Evolutionary conservation across 106 monocot genomes (phyloP).

Genomic region (Dioscorea alata): DNA sequence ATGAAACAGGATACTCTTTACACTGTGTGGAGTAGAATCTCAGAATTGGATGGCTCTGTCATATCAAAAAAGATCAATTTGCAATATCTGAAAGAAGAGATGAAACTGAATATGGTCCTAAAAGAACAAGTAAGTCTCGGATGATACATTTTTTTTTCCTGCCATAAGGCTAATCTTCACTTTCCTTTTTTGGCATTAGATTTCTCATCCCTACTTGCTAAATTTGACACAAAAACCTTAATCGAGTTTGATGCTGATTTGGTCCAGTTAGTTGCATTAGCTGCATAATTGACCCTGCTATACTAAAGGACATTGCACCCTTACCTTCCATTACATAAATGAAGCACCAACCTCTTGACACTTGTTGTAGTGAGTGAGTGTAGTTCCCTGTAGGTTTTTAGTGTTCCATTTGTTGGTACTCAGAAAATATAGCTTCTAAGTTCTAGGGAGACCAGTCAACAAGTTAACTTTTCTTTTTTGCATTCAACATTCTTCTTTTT

Average conservation of each 20-base stretch:
- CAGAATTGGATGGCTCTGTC: constrained; percentile 49
- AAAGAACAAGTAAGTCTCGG: constrained; percentile 63
- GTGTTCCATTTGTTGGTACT: not conserved
- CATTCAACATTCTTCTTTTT: not conserved
- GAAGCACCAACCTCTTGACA: too few relatives aligned
- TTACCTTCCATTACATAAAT: not conserved
- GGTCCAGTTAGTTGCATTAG: not conserved
- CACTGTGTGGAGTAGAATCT: constrained; percentile 44
- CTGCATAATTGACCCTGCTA: not conserved
- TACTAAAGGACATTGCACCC: not conserved
- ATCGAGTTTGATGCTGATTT: not conserved
- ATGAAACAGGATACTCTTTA: constrained; percentile 52
- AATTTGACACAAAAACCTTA: not conserved
- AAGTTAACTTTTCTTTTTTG: not conserved
- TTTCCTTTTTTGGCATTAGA: not conserved
- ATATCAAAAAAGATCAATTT: constrained; percentile 41
- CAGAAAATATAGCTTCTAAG: not conserved
- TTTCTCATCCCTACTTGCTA: not conserved
- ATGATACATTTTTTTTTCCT: not conserved
- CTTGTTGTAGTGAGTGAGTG: not conserved
- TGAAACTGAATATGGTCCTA: constrained; percentile 48
- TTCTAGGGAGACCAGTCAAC: not conserved
- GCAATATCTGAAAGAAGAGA: constrained; percentile 43
- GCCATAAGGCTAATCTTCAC: not conserved
- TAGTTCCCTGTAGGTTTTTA: not conserved